Conservation (phyloP, 2,329 filamentous ascomycete genomes). For the Fusarium irregulare region DNA sequence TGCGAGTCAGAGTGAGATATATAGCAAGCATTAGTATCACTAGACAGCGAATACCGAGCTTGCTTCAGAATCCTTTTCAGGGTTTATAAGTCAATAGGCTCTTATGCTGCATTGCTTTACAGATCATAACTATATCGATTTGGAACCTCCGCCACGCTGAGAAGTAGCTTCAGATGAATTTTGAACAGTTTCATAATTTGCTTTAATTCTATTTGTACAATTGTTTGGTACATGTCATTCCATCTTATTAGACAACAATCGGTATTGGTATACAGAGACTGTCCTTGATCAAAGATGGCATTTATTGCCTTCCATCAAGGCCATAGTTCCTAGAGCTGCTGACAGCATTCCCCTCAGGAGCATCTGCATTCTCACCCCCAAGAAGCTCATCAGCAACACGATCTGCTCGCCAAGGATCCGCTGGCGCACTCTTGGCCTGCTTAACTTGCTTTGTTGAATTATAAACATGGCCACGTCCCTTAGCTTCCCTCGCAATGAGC, state of each 20-base stretch:
- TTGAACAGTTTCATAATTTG: slow-evolving; percentile 12
- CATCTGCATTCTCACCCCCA: slow-evolving; percentile 15
- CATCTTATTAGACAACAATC: slow-evolving; percentile 31
- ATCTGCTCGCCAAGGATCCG: slow-evolving; percentile 38
- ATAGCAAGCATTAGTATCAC: neutral
- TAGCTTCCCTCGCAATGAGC: slow-evolving; percentile 60
- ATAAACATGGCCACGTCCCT: slow-evolving; percentile 52
- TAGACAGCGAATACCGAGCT: neutral
- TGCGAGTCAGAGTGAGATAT: neutral
- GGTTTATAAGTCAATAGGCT: neutral
- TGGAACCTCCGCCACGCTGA: neutral
- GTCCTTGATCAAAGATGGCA: slow-evolving; percentile 5
- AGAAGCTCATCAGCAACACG: slow-evolving; percentile 48
- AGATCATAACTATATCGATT: neutral
- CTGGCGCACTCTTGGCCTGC: neutral
- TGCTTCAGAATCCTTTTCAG: neutral
- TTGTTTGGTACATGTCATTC: slow-evolving; percentile 46
- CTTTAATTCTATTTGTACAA: slow-evolving; percentile 50
- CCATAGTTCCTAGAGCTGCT: slow-evolving; percentile 56
- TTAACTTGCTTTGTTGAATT: slow-evolving; percentile 40
- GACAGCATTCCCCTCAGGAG: slow-evolving; percentile 61
- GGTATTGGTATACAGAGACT: slow-evolving; percentile 43
- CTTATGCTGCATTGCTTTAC: neutral
- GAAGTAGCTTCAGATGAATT: neutral
- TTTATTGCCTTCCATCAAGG: slow-evolving; percentile 44